Evolutionary conservation across 805 yeast genomes (phyloP).

Genomic region (Ogataea pignaliae): DNA sequence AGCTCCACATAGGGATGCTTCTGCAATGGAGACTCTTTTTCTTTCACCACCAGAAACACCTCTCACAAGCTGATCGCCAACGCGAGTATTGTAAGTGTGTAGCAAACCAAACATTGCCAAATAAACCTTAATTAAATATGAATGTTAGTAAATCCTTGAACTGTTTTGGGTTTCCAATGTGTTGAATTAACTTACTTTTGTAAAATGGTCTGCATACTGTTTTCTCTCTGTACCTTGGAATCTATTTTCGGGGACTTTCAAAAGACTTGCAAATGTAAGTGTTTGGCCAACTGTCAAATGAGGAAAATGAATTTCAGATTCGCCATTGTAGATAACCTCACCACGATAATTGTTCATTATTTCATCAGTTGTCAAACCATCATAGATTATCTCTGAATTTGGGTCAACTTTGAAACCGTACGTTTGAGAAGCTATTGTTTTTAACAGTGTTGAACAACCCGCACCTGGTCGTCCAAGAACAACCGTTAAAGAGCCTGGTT

Average conservation of each 20-base stretch:
- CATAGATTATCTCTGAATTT: constrained; percentile 45
- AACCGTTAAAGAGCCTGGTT: constrained; percentile 60
- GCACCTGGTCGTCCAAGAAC: constrained; percentile 79
- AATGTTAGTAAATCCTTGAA: neutral
- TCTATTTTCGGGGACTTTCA: constrained; percentile 58
- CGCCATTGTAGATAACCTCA: constrained; percentile 66
- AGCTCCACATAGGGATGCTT: constrained; percentile 33
- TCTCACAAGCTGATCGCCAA: constrained; percentile 54
- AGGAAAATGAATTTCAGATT: constrained; percentile 62
- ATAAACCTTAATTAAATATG: constrained; percentile 24
- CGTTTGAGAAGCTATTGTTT: constrained; percentile 52
- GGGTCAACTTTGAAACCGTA: constrained; percentile 50
- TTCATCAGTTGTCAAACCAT: constrained; percentile 48
- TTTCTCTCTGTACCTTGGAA: constrained; percentile 48
- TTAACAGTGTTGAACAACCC: constrained; percentile 64
- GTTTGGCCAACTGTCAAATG: constrained; percentile 63
- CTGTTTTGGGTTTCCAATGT: neutral
- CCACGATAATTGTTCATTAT: constrained; percentile 52
- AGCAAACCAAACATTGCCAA: constrained; percentile 27
- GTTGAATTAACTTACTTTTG: constrained; percentile 32
- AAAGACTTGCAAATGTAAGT: constrained; percentile 52
- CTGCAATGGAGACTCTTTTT: constrained; percentile 57
- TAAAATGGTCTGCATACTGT: constrained; percentile 45
- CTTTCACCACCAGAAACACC: constrained; percentile 66
- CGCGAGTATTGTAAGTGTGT: constrained; percentile 50